Evolutionary conservation across 768 basidiomycete genomes (phyloP).

Genomic region (Trametes gibbosa): DNA sequence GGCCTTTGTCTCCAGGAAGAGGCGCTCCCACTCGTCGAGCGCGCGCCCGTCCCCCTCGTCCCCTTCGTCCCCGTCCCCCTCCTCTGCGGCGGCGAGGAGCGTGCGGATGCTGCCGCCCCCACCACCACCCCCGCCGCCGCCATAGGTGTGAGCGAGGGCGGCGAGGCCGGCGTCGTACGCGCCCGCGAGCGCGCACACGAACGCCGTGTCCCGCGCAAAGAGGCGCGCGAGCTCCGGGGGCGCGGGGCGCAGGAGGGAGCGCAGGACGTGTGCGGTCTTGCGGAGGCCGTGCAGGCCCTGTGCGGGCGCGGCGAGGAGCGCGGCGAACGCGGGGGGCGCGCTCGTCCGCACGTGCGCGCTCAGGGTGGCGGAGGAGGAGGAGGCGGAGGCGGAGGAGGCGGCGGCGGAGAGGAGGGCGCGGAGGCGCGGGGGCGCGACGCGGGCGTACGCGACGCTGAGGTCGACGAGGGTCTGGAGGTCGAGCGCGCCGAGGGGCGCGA

Average conservation of each 20-base stretch:
- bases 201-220: slow-evolving; percentile 51
- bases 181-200: slow-evolving; percentile 54
- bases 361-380: slow-evolving; percentile 31
- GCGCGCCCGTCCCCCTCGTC: slow-evolving; percentile 2
- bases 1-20: slow-evolving; percentile 74
- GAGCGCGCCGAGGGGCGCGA: slow-evolving; percentile 41
- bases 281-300: slow-evolving; percentile 62
- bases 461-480: slow-evolving; percentile 59
- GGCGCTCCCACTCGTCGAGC: slow-evolving; percentile 64
- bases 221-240: slow-evolving; percentile 47
- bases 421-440: slow-evolving; percentile 42
- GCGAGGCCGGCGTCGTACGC: slow-evolving; percentile 61
- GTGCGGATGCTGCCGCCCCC: too few species aligned
- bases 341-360: slow-evolving; percentile 37
- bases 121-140: too few species aligned
- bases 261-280: slow-evolving; percentile 57
- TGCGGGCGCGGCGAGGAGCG: slow-evolving; percentile 41
- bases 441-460: slow-evolving; percentile 55
- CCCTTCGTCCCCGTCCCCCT: too few species aligned
- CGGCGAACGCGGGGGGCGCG: slow-evolving; percentile 55
- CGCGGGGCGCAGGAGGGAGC: slow-evolving; percentile 50
- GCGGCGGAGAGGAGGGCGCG: slow-evolving; percentile 45
- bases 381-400: slow-evolving; percentile 37
- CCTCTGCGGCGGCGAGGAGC: too few species aligned
- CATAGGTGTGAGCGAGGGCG: slow-evolving; percentile 56